phyloP scores from a whole-genome alignment of 2,329 filamentous ascomycete genomes.

The Hortaea sp. region DNA sequence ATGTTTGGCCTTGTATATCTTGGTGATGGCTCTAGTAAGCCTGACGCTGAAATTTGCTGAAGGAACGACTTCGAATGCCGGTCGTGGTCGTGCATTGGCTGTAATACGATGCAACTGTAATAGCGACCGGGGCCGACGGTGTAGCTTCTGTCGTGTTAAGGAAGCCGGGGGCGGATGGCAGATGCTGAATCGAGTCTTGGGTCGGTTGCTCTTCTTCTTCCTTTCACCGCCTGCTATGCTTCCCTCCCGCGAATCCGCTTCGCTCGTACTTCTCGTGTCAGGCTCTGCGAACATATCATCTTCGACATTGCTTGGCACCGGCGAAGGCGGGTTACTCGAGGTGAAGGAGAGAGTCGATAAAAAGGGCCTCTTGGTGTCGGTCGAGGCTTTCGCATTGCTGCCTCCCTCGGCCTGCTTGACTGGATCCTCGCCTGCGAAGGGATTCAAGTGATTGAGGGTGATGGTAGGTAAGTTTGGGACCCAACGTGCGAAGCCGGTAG shows the following conservation, averaged over 20 bases:
- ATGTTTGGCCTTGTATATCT: constrained; percentile 53
- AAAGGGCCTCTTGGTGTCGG: not conserved
- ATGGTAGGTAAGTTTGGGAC: constrained; percentile 19
- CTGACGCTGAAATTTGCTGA: constrained; percentile 45
- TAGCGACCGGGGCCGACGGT: constrained; percentile 57
- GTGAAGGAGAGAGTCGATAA: constrained; percentile 3
- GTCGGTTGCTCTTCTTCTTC: constrained; percentile 26
- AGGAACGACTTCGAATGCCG: constrained; percentile 64
- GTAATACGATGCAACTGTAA: constrained; percentile 63
- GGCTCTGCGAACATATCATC: constrained; percentile 26
- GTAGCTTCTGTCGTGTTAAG: constrained; percentile 49
- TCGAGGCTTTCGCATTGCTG: constrained; percentile 1
- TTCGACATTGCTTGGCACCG: constrained; percentile 17
- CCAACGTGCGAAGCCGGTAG: constrained; percentile 17
- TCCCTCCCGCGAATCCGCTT: constrained; percentile 21
- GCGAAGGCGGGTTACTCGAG: constrained; percentile 9
- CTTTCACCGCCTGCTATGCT: constrained; percentile 20
- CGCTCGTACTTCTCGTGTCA: constrained; percentile 19
- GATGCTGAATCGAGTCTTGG: constrained; percentile 55
- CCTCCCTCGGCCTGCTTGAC: constrained; percentile 3
- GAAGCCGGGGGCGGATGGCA: constrained; percentile 55
- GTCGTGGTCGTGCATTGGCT: constrained; percentile 49
- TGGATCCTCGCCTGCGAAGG: constrained; percentile 14
- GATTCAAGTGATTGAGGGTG: constrained; percentile 19
- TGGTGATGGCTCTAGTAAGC: constrained; percentile 51